phyloP scores from a whole-genome alignment of 1,139 yeast species.

The Suzukiozyma palmioleophila region DNA sequence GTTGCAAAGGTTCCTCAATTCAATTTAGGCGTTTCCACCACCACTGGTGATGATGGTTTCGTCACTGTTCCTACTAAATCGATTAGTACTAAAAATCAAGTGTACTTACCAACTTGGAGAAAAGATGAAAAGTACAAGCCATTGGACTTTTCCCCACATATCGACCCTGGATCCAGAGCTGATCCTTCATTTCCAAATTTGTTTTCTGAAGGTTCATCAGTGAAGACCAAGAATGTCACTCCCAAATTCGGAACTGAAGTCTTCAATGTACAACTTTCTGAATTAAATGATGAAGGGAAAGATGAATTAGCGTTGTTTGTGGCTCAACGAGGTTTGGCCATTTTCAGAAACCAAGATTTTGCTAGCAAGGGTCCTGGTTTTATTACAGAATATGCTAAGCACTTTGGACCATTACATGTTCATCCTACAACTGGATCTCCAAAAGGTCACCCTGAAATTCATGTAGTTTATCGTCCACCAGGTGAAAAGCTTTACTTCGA shows the following conservation, averaged over 20 bases:
- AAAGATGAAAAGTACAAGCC: conserved; percentile 40
- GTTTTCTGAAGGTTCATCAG: conserved; percentile 33
- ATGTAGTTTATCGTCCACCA: conserved; percentile 52
- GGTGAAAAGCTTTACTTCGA: conserved; percentile 29
- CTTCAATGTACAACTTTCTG: conserved; percentile 53
- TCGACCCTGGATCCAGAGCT: conserved; percentile 54
- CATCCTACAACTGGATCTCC: conserved; percentile 78
- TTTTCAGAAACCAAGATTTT: conserved; percentile 64
- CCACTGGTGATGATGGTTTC: conserved; percentile 14
- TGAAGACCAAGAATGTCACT: conserved; percentile 37
- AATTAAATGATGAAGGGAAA: conserved; percentile 47
- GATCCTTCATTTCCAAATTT: conserved; percentile 52
- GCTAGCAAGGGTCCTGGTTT: conserved; percentile 52
- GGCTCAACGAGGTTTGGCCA: conserved; percentile 64
- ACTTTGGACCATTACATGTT: conserved; percentile 66
- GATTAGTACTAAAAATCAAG: conserved; percentile 22
- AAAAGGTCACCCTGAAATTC: conserved; percentile 52
- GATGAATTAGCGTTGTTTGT: conserved; percentile 63
- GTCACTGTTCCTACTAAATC: conserved; percentile 18
- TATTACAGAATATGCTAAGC: conserved; percentile 51
- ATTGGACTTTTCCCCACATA: conserved; percentile 42
- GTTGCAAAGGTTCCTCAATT: background rate
- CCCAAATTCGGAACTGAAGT: conserved; percentile 69
- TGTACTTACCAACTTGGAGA: conserved; percentile 51
- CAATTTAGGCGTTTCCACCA: background rate